phyloP scores from a whole-genome alignment of 495 filamentous ascomycete genomes.

The Cudoniella acicularis region DNA sequence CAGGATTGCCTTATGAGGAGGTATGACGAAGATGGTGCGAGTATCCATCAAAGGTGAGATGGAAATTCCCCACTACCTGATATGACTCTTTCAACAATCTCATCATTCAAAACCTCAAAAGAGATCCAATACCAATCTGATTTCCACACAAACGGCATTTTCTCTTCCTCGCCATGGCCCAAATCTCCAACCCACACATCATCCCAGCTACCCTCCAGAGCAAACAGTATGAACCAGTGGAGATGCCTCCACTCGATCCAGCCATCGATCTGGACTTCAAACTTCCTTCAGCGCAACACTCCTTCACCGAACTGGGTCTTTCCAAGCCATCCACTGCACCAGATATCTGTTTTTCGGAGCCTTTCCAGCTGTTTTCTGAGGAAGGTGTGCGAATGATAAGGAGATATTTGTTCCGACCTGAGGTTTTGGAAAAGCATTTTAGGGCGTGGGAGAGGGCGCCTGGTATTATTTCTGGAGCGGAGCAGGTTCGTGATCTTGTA shows the following conservation, averaged over 20 bases:
- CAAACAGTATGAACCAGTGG: neutral
- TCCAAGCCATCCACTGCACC: neutral
- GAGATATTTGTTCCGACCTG: neutral
- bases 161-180: too few species aligned
- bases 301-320: constrained; percentile 4
- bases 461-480: neutral
- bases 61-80: too few species aligned
- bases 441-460: constrained; percentile 5
- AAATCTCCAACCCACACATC: neutral
- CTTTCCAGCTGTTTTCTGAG: constrained; percentile 10
- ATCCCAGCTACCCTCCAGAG: neutral
- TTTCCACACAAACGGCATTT: too few species aligned
- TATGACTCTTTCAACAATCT: too few species aligned
- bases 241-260: constrained; percentile 9
- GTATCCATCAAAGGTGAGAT: too few species aligned
- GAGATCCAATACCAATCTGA: too few species aligned
- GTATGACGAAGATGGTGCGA: too few species aligned
- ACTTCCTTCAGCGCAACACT: neutral
- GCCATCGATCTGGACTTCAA: constrained; percentile 2
- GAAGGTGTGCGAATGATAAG: constrained; percentile 9
- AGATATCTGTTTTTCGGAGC: constrained; percentile 11
- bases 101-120: too few species aligned
- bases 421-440: constrained; percentile 7
- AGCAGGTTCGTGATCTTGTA: neutral
- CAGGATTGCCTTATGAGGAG: too few species aligned